Conservation (phyloP, 192 early-diverging fungal genomes). For the Thoreauomyces humboldtii region DNA sequence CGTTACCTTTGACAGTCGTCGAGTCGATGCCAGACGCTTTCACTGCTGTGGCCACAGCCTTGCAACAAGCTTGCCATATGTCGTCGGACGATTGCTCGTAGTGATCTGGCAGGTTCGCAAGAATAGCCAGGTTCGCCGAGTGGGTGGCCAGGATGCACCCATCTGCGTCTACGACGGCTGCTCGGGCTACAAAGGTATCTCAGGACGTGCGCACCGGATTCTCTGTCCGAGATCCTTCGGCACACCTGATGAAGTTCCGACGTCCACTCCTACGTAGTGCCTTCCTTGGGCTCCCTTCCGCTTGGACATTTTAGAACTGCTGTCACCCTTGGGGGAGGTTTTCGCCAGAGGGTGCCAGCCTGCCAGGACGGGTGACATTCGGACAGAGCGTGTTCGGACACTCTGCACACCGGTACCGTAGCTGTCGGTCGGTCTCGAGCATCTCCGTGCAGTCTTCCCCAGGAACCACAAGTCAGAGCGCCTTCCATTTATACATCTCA, state of each 20-base stretch:
- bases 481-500: no score
- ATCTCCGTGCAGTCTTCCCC: no score
- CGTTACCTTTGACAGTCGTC: constrained; percentile 33
- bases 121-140: constrained; percentile 44
- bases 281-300: not conserved
- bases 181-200: constrained; percentile 22
- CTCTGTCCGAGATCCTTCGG: not conserved
- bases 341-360: no score
- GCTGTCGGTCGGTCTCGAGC: no score
- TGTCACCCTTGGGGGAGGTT: no score
- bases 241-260: constrained; percentile 48
- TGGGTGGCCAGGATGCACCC: constrained; percentile 51
- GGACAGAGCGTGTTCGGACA: no score
- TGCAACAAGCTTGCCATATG: constrained; percentile 62
- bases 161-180: constrained; percentile 47
- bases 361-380: no score
- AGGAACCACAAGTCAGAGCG: no score
- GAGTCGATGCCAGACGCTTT: constrained; percentile 26
- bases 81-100: constrained; percentile 68
- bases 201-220: not conserved
- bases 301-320: no score
- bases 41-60: constrained; percentile 42
- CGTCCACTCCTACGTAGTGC: constrained; percentile 52
- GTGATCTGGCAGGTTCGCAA: constrained; percentile 46
- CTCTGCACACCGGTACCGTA: no score